A percentile compares a stretch with the other conserved stretches of the same genome.
These are phyloP conservation scores for Zopfia rhizophila DNA, from an alignment of 2,329 filamentous ascomycete species.

Conservation along the genomic window DNA sequence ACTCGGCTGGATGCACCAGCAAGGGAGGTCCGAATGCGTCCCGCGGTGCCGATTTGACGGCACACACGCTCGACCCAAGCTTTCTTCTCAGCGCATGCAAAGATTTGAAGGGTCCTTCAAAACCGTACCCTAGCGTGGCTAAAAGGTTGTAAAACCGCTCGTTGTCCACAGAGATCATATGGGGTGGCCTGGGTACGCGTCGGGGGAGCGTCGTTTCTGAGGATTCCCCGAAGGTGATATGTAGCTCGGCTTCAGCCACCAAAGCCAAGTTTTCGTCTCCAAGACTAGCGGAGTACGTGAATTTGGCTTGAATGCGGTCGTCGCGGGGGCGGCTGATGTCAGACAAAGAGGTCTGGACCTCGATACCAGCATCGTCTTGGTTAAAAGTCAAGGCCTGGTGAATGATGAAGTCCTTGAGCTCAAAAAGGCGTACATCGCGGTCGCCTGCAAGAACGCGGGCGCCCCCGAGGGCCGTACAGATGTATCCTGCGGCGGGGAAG, in stretches of 20 bases:
- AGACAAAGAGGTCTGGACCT: no score
- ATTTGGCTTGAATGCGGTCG: no score
- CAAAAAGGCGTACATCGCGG: conserved; percentile 17
- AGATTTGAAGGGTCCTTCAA: neutral
- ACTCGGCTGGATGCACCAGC: no score
- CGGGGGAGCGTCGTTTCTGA: no score
- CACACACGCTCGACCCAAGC: no score
- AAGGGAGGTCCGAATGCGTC: no score
- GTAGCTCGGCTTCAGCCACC: no score
- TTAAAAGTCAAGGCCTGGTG: conserved; percentile 23
- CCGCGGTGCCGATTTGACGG: no score
- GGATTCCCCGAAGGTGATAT: no score
- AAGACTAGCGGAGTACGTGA: no score
- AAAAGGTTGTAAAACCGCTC: neutral
- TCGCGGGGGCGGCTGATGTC: no score
- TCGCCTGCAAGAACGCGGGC: conserved; percentile 2
- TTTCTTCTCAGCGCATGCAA: neutral
- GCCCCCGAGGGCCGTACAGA: conserved; percentile 47
- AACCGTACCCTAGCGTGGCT: neutral
- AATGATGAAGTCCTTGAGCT: conserved; percentile 25
- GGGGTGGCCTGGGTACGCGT: neutral
- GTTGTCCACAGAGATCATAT: conserved; percentile 5
- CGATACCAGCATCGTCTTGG: conserved; percentile 7
- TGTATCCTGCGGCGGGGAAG: conserved; percentile 56
- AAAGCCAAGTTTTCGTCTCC: no score